Conservation (phyloP, 306 rosid species). For the Trifolium repens region DNA sequence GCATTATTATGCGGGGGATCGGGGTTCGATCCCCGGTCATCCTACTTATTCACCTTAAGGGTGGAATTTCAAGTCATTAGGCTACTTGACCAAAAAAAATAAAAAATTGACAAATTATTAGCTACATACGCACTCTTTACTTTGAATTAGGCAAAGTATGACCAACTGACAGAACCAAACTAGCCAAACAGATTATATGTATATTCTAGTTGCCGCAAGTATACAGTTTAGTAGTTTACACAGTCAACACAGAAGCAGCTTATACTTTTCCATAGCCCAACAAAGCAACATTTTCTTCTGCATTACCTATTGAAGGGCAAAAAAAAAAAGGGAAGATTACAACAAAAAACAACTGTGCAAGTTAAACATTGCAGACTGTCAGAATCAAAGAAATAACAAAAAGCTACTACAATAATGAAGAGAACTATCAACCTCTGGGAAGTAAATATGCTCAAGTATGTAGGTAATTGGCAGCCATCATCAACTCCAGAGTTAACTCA, state of each 20-base stretch:
- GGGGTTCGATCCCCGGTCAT: no score
- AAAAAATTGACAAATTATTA: conserved; percentile 2
- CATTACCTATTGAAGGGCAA: conserved; percentile 22
- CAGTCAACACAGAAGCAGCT: conserved; percentile 30
- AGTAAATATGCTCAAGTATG: conserved; percentile 62
- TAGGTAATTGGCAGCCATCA: conserved; percentile 97
- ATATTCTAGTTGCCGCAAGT: conserved; percentile 35
- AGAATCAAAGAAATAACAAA: conserved; percentile 11
- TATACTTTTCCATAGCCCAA: conserved; percentile 35
- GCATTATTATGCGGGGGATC: no score
- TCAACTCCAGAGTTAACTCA: conserved; percentile 83
- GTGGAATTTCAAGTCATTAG: no score
- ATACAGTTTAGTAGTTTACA: conserved; percentile 33
- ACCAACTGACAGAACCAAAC: conserved; percentile 33
- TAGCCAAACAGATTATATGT: neutral
- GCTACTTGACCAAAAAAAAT: no score
- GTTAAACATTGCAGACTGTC: neutral
- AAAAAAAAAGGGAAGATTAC: conserved; percentile 1
- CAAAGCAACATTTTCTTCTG: conserved; percentile 46
- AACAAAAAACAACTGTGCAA: conserved; percentile 3
- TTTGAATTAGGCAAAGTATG: conserved; percentile 17
- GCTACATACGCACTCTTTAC: neutral
- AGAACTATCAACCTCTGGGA: conserved; percentile 33
- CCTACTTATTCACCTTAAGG: no score
- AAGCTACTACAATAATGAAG: conserved; percentile 45